A percentile compares a stretch with the other conserved stretches of the same genome.
phyloP scores from a whole-genome alignment of 352 stramenopile species.

The Phytopythium oedochilum region DNA sequence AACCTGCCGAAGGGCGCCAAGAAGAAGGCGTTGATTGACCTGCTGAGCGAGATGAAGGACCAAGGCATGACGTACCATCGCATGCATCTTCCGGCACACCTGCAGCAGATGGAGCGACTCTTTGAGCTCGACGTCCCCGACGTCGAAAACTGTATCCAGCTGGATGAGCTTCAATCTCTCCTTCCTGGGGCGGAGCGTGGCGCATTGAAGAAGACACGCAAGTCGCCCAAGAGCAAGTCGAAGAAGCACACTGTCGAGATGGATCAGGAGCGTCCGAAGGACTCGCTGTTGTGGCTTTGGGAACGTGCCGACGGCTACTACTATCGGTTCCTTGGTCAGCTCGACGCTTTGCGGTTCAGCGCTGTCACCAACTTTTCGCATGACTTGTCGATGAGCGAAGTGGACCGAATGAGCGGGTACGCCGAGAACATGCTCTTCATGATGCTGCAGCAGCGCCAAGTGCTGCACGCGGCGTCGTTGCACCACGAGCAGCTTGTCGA shows the following conservation, averaged over 20 bases:
- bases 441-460: conserved; percentile 85
- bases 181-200: not conserved
- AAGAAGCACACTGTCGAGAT: conserved; percentile 22
- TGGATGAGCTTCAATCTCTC: conserved; percentile 48
- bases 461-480: conserved; percentile 60
- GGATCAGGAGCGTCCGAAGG: conserved; percentile 25
- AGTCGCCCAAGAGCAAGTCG: conserved; percentile 11
- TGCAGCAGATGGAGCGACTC: conserved; percentile 77
- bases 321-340: conserved; percentile 82
- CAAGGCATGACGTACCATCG: conserved; percentile 82
- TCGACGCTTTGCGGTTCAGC: conserved; percentile 74
- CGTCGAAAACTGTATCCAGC: conserved; percentile 75
- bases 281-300: conserved; percentile 78
- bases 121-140: conserved; percentile 82
- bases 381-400: conserved; percentile 78
- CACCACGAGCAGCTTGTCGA: conserved; percentile 71
- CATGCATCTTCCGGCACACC: conserved; percentile 62
- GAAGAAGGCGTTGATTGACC: conserved; percentile 95
- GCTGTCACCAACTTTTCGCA: conserved; percentile 79
- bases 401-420: conserved; percentile 86
- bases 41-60: conserved; percentile 88
- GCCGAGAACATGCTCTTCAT: conserved; percentile 88
- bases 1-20: conserved; percentile 95
- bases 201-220: conserved; percentile 8
- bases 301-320: conserved; percentile 86